Conservation (phyloP, 306 rosid species). For the Ammopiptanthus mongolicus region DNA sequence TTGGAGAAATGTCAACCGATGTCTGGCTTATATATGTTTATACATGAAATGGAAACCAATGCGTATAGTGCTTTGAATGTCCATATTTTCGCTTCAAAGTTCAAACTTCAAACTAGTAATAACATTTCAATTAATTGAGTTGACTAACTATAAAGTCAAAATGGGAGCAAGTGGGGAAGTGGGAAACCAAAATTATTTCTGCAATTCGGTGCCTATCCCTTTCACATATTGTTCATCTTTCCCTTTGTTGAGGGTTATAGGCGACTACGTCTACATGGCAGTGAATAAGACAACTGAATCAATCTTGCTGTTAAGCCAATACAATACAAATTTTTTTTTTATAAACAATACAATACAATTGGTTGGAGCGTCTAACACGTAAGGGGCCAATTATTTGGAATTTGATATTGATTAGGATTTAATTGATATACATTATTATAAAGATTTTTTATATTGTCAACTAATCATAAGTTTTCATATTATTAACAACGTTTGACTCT, state of each 20-base stretch:
- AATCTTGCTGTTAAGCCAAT: constrained; percentile 17
- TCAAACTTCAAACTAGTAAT: constrained; percentile 13
- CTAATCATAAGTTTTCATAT: no score
- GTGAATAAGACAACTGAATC: constrained; percentile 1
- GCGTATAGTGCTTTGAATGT: constrained; percentile 16
- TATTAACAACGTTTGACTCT: no score
- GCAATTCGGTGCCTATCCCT: constrained; percentile 14
- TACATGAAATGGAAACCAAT: not conserved
- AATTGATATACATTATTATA: no score
- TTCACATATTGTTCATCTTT: not conserved
- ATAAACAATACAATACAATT: constrained; percentile 7
- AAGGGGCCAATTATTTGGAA: constrained; percentile 10
- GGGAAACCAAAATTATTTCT: constrained; percentile 16
- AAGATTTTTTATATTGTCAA: no score
- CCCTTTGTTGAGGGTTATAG: not conserved
- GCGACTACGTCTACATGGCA: not conserved
- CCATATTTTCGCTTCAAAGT: not conserved
- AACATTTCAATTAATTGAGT: constrained; percentile 29
- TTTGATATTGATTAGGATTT: not conserved
- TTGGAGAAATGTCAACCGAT: constrained; percentile 21
- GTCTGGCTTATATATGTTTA: constrained; percentile 21
- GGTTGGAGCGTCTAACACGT: constrained; percentile 13
- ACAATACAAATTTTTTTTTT: no score
- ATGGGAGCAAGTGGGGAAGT: constrained; percentile 15
- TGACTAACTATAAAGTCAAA: constrained; percentile 58